Evolutionary conservation across 2,329 filamentous ascomycete species (phyloP).

Genomic region (Beauveria asiatica): DNA sequence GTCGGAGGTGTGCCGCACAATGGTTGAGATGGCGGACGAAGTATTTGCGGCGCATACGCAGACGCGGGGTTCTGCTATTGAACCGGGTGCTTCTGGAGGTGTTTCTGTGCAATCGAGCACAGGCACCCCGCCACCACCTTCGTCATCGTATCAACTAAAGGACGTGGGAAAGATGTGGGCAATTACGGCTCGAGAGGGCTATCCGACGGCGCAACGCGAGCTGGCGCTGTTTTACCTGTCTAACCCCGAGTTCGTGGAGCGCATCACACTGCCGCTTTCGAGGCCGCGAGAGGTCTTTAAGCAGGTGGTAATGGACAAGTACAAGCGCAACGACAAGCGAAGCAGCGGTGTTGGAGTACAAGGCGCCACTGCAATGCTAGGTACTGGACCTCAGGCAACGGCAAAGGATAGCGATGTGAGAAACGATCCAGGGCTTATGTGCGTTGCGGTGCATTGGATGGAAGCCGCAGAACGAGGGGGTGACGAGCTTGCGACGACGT

Average conservation of each 20-base stretch:
- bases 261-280: conserved; percentile 74
- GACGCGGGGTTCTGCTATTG: conserved; percentile 41
- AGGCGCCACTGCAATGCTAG: conserved; percentile 14
- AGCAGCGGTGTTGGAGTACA: conserved; percentile 17
- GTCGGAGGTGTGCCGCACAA: conserved; percentile 76
- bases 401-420: conserved; percentile 43
- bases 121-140: conserved; percentile 37
- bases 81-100: conserved; percentile 19
- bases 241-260: conserved; percentile 74
- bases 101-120: conserved; percentile 27
- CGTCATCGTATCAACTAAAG: conserved; percentile 59
- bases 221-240: conserved; percentile 89
- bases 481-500: conserved; percentile 74
- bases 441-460: conserved; percentile 96
- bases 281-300: conserved; percentile 86
- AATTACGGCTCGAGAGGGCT: conserved; percentile 86
- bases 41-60: conserved; percentile 55
- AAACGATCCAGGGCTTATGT: conserved; percentile 83
- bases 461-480: conserved; percentile 78
- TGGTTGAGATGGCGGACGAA: conserved; percentile 53
- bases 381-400: neutral
- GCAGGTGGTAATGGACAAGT: conserved; percentile 70
- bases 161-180: conserved; percentile 86
- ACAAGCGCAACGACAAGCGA: conserved; percentile 33
- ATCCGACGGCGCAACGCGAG: conserved; percentile 78